Percentiles rank a stretch among this genome's conserved stretches.
Evolutionary conservation across 352 stramenopile species (phyloP).

Genomic region (Globisporangium alternatum): DNA sequence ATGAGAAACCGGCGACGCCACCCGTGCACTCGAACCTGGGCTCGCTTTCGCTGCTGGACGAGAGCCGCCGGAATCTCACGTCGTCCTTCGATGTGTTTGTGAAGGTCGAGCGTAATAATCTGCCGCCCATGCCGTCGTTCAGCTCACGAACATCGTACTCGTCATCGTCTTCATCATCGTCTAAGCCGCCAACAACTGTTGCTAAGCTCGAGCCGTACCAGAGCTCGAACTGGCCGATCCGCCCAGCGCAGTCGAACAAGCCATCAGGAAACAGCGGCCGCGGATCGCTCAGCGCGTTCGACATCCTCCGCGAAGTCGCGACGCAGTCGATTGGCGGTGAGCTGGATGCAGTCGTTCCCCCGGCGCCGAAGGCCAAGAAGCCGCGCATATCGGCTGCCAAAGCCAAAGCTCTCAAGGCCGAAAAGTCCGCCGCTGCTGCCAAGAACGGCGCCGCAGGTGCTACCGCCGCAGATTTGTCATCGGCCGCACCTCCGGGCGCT

Average conservation of each 20-base stretch:
- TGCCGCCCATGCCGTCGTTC: slow-evolving; percentile 22
- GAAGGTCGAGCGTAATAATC: slow-evolving; percentile 47
- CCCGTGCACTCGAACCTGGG: slow-evolving; percentile 26
- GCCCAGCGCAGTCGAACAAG: slow-evolving; percentile 8
- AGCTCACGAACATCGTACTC: neutral
- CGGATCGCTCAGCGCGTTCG: slow-evolving; percentile 65
- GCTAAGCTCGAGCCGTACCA: slow-evolving; percentile 22
- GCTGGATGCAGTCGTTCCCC: slow-evolving; percentile 27
- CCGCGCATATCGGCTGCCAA: slow-evolving; percentile 8
- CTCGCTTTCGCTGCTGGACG: slow-evolving; percentile 39
- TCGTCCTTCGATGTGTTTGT: slow-evolving; percentile 38
- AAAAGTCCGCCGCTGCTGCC: slow-evolving; percentile 14
- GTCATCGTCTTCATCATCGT: neutral
- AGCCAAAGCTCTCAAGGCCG: slow-evolving; percentile 11
- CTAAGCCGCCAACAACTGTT: neutral
- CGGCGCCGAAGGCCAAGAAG: slow-evolving; percentile 28
- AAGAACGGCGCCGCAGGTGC: slow-evolving; percentile 17
- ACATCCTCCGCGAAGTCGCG: slow-evolving; percentile 82
- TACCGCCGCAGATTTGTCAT: slow-evolving; percentile 19
- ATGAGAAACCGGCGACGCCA: slow-evolving; percentile 28
- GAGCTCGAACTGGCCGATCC: slow-evolving; percentile 24
- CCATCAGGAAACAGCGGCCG: slow-evolving; percentile 3
- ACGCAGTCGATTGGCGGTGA: slow-evolving; percentile 61
- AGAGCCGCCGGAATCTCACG: slow-evolving; percentile 15
- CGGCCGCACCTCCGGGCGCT: neutral